phyloP scores from a whole-genome alignment of 2,329 filamentous ascomycete species.

The Paraconiothyrium sp. region DNA sequence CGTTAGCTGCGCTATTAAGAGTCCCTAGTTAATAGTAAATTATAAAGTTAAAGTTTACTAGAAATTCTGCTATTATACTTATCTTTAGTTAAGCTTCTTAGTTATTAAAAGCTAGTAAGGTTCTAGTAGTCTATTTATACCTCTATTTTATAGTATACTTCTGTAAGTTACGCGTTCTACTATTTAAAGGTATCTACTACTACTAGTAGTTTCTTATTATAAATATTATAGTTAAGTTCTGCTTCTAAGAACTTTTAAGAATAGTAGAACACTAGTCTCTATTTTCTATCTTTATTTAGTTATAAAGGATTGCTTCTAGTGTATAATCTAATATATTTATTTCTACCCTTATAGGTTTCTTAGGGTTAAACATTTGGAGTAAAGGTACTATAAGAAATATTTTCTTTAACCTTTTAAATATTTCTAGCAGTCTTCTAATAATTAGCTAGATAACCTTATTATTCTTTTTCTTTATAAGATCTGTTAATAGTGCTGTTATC shows the following conservation, averaged over 20 bases:
- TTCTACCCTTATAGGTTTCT: no score
- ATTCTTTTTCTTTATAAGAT: conserved; percentile 6
- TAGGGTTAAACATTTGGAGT: no score
- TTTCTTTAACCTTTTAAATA: no score
- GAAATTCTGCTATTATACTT: background rate
- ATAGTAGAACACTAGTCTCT: conserved; percentile 34
- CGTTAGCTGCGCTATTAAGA: no score
- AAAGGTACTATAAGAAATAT: no score
- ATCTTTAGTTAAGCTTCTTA: no score
- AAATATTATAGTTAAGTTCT: conserved; percentile 26
- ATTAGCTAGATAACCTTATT: background rate
- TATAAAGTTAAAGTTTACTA: background rate
- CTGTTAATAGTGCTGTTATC: background rate
- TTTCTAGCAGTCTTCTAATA: no score
- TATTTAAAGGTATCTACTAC: conserved; percentile 2
- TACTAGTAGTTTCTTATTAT: conserved; percentile 21
- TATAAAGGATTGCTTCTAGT: background rate
- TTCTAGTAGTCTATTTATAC: no score
- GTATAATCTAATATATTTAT: no score
- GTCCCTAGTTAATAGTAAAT: no score
- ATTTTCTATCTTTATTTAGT: conserved; percentile 24
- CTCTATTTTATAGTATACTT: no score
- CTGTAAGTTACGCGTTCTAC: background rate
- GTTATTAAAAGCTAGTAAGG: no score
- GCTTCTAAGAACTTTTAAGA: conserved; percentile 18